phyloP scores from a whole-genome alignment of 164 flowering plant genomes.

The Houttuynia cordata region DNA sequence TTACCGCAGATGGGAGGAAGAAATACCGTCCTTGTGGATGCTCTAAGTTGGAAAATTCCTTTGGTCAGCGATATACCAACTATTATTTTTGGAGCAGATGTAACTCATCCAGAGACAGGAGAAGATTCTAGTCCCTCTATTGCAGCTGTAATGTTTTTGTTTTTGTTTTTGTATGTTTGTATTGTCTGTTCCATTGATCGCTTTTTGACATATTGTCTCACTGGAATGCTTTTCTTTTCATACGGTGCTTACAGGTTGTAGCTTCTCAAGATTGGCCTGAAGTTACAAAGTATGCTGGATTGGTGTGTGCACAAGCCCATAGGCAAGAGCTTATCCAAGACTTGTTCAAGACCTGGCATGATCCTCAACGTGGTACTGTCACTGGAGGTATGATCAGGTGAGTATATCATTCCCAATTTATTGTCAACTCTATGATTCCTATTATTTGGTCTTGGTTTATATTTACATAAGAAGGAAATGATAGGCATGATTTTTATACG shows the following conservation, averaged over 20 bases:
- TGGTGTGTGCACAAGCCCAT: constrained; percentile 59
- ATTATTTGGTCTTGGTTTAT: too few relatives aligned
- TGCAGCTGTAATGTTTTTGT: constrained; percentile 35
- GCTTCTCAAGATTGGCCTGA: constrained; percentile 67
- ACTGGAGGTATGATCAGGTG: constrained; percentile 58
- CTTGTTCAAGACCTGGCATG: constrained; percentile 45
- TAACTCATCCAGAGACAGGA: constrained; percentile 44
- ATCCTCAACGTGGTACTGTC: constrained; percentile 40
- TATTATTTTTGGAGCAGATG: constrained; percentile 59
- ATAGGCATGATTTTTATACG: too few relatives aligned
- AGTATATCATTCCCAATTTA: background rate
- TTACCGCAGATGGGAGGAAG: constrained; percentile 40
- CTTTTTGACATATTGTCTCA: background rate
- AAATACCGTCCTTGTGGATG: constrained; percentile 48
- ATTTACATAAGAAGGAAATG: too few relatives aligned
- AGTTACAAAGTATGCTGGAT: constrained; percentile 48
- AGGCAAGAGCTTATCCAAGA: constrained; percentile 55
- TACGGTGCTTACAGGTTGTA: constrained; percentile 28
- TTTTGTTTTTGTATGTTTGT: background rate
- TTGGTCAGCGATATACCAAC: constrained; percentile 47
- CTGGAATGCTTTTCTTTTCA: background rate
- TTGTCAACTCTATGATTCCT: too few relatives aligned
- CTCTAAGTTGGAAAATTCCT: constrained; percentile 35
- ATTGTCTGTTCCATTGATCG: background rate
- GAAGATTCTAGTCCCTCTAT: constrained; percentile 51